Conservation (phyloP, 2,329 filamentous ascomycete genomes). For the Pseudocercospora vitis region DNA sequence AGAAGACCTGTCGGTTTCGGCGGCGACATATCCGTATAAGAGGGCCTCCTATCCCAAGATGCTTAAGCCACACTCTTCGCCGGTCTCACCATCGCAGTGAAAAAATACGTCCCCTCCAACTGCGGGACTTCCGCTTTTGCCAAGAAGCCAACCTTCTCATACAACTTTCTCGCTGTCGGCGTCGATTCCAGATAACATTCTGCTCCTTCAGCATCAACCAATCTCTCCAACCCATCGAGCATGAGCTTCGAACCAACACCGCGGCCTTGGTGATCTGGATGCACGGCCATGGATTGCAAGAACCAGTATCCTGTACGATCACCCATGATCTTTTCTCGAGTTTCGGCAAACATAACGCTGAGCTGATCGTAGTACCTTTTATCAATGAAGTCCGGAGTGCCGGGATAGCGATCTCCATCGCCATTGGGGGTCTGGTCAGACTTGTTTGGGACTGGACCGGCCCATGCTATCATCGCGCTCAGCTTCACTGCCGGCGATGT, state of each 20-base stretch:
- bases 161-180: slow-evolving; percentile 7
- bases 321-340: slow-evolving; percentile 10
- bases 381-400: slow-evolving; percentile 10
- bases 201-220: slow-evolving; percentile 9
- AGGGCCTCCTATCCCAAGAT: not conserved
- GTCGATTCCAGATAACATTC: slow-evolving; percentile 13
- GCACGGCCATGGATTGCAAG: slow-evolving; percentile 10
- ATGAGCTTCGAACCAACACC: slow-evolving; percentile 12
- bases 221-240: slow-evolving; percentile 4
- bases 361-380: not conserved
- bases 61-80: not conserved
- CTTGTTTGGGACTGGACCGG: slow-evolving; percentile 5
- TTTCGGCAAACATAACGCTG: not conserved
- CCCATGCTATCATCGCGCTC: too few species aligned
- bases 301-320: slow-evolving; percentile 17
- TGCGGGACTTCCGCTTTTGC: slow-evolving; percentile 2
- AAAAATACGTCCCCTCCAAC: slow-evolving; percentile 11
- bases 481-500: too few species aligned
- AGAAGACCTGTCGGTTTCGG: slow-evolving; percentile 90
- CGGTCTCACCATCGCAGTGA: slow-evolving; percentile 11
- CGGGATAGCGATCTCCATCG: not conserved
- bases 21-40: slow-evolving; percentile 52
- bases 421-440: not conserved
- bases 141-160: slow-evolving; percentile 12
- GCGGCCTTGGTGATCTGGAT: slow-evolving; percentile 14